Base-by-base conservation (phyloP, 1,139 yeast genomes). In the Debaryomycetaceae sp. region DNA sequence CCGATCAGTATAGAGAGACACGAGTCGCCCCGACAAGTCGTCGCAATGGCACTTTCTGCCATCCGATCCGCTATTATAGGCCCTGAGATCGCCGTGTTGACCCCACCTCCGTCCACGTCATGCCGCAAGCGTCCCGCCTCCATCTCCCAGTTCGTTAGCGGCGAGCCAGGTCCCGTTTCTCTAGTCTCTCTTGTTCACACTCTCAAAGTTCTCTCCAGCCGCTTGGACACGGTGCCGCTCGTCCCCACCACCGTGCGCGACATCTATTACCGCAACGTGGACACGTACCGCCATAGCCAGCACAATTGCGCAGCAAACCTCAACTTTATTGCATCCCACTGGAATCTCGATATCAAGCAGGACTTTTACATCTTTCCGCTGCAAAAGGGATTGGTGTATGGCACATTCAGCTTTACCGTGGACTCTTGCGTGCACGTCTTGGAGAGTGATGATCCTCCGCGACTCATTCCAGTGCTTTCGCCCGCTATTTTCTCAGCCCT, bases 261-360 rank as follows among this genome's bases (percentile, higher is more conserved):
- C 40, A 37, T 81, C 0, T 81, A 61, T 49, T 81, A 81, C 46
- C 67, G 65, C 33, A 79, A 79, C 43, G 82, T 76, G 1, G 55
- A 51, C 5, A 43, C 78, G 5, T 81, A 76, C 46, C 44, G 49
- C 22, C 33, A 33, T 15, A 45, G 44, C 2, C 90, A 80, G 43
- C 13, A 37, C 1, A 46, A 37, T 4, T 73, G 76, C 2, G 69
- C 71, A 32, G 32, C 41, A 1, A 41, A 62, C 2, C 39, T 80
- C 2, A 62, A 57, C 4, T 30, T 41, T 6, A 50, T 41, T 26
- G 59, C 34, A 45, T 39, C 5, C 27, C 58, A 47, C 26, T 51
- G 39, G 41, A 48, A 26, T 36, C 47, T 41, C 43, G 52, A 37
- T 1, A 30, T 47, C 10, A 45, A 38, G 16, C 15, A 29, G 2